Evolutionary conservation across 805 yeast genomes (phyloP).

Genomic region (Komagataella pseudopastoris): DNA sequence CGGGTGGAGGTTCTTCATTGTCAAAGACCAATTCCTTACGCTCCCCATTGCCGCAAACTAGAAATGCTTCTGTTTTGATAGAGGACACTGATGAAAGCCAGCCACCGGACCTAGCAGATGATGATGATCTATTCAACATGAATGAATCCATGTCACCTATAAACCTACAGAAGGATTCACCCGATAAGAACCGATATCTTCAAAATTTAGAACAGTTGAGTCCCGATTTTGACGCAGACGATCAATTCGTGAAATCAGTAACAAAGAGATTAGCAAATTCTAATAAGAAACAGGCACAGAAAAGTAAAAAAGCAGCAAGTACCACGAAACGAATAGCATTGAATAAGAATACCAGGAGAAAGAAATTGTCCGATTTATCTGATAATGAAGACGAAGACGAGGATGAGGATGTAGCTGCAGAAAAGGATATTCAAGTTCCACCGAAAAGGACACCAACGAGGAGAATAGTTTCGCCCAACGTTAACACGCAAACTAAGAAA

Average conservation of each 20-base stretch:
- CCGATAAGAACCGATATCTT: conserved; percentile 1
- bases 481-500: conserved; percentile 4
- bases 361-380: conserved; percentile 1
- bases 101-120: conserved; percentile 1
- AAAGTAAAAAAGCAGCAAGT: conserved; percentile 5
- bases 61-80: not conserved
- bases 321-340: conserved; percentile 22
- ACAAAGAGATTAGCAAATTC: conserved; percentile 1
- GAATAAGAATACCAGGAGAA: conserved; percentile 7
- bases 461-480: conserved; percentile 3
- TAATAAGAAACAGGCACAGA: conserved; percentile 1
- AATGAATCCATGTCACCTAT: conserved; percentile 1
- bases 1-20: not conserved
- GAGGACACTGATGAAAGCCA: not conserved
- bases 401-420: conserved; percentile 5
- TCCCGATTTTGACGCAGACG: conserved; percentile 7
- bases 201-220: conserved; percentile 5
- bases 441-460: conserved; percentile 7
- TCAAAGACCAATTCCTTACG: not conserved
- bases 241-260: not conserved
- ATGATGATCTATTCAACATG: not conserved
- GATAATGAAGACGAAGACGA: conserved; percentile 4
- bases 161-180: conserved; percentile 2
- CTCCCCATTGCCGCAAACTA: conserved; percentile 2
- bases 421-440: conserved; percentile 9